Conservation (phyloP, 768 basidiomycete genomes). For the Lactarius hengduanensis region DNA sequence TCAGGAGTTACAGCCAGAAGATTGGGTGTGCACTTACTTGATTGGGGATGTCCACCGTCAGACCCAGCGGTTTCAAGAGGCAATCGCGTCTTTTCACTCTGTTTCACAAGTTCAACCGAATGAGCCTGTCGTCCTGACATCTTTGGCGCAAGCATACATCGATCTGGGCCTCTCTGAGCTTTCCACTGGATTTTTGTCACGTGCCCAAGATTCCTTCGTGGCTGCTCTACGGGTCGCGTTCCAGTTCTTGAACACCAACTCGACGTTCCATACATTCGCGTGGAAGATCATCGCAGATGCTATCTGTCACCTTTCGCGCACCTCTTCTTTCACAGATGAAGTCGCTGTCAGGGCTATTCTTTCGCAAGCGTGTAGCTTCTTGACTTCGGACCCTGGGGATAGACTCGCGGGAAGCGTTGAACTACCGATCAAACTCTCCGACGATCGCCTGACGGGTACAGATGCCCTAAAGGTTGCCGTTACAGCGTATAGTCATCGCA, state of each 20-base stretch:
- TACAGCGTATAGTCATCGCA: conserved; percentile 58
- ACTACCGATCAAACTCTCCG: conserved; percentile 30
- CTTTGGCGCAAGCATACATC: conserved; percentile 70
- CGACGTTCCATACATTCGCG: conserved; percentile 65
- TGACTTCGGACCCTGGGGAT: conserved; percentile 42
- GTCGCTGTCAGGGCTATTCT: conserved; percentile 39
- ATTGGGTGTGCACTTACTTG: conserved; percentile 84
- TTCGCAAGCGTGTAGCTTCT: conserved; percentile 38
- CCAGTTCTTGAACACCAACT: conserved; percentile 46
- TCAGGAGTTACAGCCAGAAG: conserved; percentile 64
- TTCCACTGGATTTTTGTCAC: conserved; percentile 63
- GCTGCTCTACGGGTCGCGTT: conserved; percentile 55
- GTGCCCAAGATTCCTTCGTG: conserved; percentile 74
- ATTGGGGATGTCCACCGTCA: conserved; percentile 83
- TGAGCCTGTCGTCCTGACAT: conserved; percentile 70
- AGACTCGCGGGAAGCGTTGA: conserved; percentile 45
- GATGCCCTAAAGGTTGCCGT: conserved; percentile 53
- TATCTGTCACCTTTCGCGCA: conserved; percentile 59
- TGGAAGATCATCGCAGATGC: conserved; percentile 89
- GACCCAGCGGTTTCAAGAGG: conserved; percentile 70
- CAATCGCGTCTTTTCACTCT: conserved; percentile 61
- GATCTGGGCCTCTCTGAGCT: conserved; percentile 67
- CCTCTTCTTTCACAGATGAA: conserved; percentile 50
- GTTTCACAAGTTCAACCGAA: conserved; percentile 56
- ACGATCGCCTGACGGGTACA: conserved; percentile 32